Evolutionary conservation across 2,329 filamentous ascomycete genomes (phyloP), one percentile per base, ranked within the genome.

Genomic region (Sphaerulina musiva): DNA sequence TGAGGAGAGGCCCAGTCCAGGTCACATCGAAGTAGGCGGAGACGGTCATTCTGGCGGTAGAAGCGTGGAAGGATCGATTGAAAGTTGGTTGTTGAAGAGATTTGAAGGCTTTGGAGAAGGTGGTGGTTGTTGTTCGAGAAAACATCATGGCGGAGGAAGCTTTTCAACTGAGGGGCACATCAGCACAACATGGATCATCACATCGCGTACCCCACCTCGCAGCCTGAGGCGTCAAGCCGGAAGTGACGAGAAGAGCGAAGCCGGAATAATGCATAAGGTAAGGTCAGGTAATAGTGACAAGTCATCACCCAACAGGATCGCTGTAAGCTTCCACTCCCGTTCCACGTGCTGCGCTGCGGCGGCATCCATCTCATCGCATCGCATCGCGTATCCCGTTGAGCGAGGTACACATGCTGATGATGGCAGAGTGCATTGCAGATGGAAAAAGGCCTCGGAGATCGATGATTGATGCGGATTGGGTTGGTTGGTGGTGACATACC

Each of bases 11-110:
- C 62, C 86, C 87, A 70, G 83, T 78, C 66, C 66, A 69, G 57
- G 56, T 57, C 20, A 64, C 59, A 52, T 68, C 57, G 55, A 80
- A 83, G 77, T 79, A 89, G 77, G 83, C 83, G 73, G 85, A 83
- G 73, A 82, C 75, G 11, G 78, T 76, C 89, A 95, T 95, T 74
- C 80, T 84, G 78, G 80, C 76, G 69, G 85, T 75, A 72, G 87
- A 79, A 68, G 82, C 78, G 72, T 80, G 77, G 70, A 85, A 85
- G 63, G 74, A 72, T 71, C 80, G 74, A 58, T 56, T 61, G 68
- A 65, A 69, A 66, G 68, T 68, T 64, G 72, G 57, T 53, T 57
- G 57, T 53, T 57, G 54, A 38, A 52, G 34, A 38, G 34, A 39
- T 46, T 49, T 44, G 52, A 68, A 66, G 68, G 60, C 58, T 54